Evolutionary conservation across 352 stramenopile species (phyloP), one percentile per base, ranked within the genome.

Genomic region (Phytophthora tentaculata): DNA sequence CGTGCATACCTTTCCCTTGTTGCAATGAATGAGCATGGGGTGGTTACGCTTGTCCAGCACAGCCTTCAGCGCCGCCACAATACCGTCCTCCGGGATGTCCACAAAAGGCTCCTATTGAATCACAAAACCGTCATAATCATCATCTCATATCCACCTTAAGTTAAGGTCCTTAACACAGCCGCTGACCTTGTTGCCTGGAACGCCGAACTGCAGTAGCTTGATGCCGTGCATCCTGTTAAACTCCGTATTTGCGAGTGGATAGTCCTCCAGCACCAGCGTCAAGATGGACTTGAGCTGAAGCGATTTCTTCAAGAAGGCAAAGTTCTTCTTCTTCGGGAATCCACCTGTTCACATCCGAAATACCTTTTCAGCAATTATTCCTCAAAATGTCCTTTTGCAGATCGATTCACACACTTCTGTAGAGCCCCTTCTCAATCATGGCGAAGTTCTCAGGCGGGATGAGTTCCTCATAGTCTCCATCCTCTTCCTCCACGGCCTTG

Each of bases 311-410:
- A 96, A 67, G 58, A 96, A 96, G 5, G 84, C 71, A 67, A 95
- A 92, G 73, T 96, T 95, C 67, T 96, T 96, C 64, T 92, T 95
- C 77, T 95, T 94, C 6, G 89, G 89, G 73, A 96, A 96, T 5
- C 86, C 86, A 52, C 83, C 83, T 91, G 43, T n/a, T 61, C 20
- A 6, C 41, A 61, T 14, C 19, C 32, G 28, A 52, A 29, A 24
- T 6, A 44, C 35, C 16, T 17, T 47, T 50, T 45, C 3, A 58
- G 39, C 26, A 65, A 23, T 39, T 35, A 43, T 47, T n/a, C 39
- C n/a, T 28, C 10, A 13, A 9, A 16, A 14, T 29, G 19, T 16
- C n/a, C 43, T 28, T 32, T 13, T 19, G 20, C 8, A 52, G 32
- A 20, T 29, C 8, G n/a, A n/a, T 22, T 3, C 19, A 77, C 80